Percentiles rank a stretch among this genome's conserved stretches.
phyloP scores from a whole-genome alignment of 257 asterid species.

The Salvia hispanica region DNA sequence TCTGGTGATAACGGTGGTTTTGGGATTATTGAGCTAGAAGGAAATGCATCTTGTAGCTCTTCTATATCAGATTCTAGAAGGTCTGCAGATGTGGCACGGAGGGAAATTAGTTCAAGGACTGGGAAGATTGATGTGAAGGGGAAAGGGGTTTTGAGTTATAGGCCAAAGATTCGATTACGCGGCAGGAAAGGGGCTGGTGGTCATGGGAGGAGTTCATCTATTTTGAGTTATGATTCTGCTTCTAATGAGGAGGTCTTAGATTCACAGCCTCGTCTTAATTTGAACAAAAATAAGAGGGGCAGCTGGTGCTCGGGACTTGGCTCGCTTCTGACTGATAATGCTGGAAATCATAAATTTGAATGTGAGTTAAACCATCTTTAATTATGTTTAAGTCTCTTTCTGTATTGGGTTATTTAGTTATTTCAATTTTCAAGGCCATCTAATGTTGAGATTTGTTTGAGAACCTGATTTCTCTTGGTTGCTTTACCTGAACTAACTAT shows the following conservation, averaged over 20 bases:
- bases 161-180: constrained; percentile 52
- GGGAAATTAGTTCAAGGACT: constrained; percentile 29
- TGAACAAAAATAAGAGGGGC: constrained; percentile 36
- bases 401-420: not conserved
- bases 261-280: constrained; percentile 28
- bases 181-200: constrained; percentile 38
- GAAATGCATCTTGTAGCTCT: constrained; percentile 68
- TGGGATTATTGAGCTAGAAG: constrained; percentile 55
- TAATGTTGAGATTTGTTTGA: constrained; percentile 11
- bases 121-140: constrained; percentile 67
- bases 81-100: constrained; percentile 33
- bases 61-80: constrained; percentile 53
- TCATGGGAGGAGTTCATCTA: constrained; percentile 44
- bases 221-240: constrained; percentile 51
- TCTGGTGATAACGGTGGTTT: constrained; percentile 34
- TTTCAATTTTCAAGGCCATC: not conserved
- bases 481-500: not conserved
- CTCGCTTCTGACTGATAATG: constrained; percentile 31
- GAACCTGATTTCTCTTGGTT: not conserved
- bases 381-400: not conserved
- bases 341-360: constrained; percentile 37
- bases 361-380: constrained; percentile 39
- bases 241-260: constrained; percentile 32
- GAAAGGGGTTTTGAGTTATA: constrained; percentile 51
- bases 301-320: constrained; percentile 33